phyloP scores from a whole-genome alignment of 768 basidiomycete genomes.

The Hysterangium stoloniferum region DNA sequence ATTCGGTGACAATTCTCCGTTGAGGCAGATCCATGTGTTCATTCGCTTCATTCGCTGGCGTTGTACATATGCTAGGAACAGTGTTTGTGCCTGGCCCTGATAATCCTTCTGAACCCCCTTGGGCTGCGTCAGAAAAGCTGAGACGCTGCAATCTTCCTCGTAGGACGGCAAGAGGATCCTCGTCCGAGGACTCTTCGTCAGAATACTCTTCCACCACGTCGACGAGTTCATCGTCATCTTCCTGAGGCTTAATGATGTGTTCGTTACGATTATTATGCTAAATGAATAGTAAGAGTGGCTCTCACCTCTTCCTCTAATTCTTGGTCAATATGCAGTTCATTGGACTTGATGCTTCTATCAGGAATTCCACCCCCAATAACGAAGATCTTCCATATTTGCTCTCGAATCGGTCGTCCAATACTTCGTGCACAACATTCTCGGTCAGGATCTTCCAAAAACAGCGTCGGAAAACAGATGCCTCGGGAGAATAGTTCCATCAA shows the following conservation, averaged over 20 bases:
- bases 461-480: constrained; percentile 58
- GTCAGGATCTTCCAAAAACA: constrained; percentile 78
- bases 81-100: constrained; percentile 28
- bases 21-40: neutral
- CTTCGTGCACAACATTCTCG: constrained; percentile 55
- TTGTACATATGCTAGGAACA: constrained; percentile 15
- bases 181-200: constrained; percentile 29
- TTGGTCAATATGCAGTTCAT: constrained; percentile 18
- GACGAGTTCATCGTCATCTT: constrained; percentile 51
- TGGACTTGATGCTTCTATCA: constrained; percentile 18
- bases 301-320: neutral
- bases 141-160: constrained; percentile 60
- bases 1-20: constrained; percentile 38
- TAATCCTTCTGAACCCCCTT: constrained; percentile 20
- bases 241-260: no score
- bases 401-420: constrained; percentile 53
- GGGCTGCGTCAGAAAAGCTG: constrained; percentile 29
- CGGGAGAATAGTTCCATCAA: constrained; percentile 54
- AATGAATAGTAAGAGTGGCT: neutral
- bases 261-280: neutral
- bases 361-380: constrained; percentile 62
- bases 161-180: constrained; percentile 28
- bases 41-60: constrained; percentile 7
- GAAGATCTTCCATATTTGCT: constrained; percentile 61
- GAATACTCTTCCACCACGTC: constrained; percentile 61